Base-by-base conservation (phyloP, 306 rosid species). In the Vachellia pachyceras region DNA sequence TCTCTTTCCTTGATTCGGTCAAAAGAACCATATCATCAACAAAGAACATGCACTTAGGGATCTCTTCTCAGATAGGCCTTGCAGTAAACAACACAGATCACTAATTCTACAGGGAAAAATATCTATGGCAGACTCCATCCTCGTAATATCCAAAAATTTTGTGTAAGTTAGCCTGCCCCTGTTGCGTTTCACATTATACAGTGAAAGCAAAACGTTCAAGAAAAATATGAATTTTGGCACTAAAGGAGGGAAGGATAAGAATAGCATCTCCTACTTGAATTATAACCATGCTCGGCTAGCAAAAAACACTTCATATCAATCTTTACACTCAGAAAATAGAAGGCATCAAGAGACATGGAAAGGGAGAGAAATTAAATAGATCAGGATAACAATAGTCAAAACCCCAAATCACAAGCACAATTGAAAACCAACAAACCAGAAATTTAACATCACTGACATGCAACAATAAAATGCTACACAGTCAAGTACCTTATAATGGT, bases 401-500 rank as follows among this genome's bases (percentile, higher is more conserved):
- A 10, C 18, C 29, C 22, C 78, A 74, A 23, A 75, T 23, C 18
- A 42, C 37, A 69, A 4, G 7, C 20, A 70, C 6, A 57, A 25
- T 10, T 7, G n/a, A 10, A 79, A 44, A 18, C 60, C 60, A 54
- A 10, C 69, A 46, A 61, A 22, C 37, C 22, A 60, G 65, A 14
- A 35, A 44, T 33, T 47, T 5, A 39, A 41, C 18, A 72, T 14
- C 44, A 72, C 63, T 49, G 20, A 15, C 41, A n/a, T n/a, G n/a
- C n/a, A n/a, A n/a, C n/a, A n/a, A n/a, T n/a, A n/a, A n/a, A n/a
- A n/a, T n/a, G n/a, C n/a, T n/a, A n/a, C n/a, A n/a, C n/a, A 74
- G 71, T 70, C 14, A 72, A 66, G 77, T 88, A 94, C 97, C 95
- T 37, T 88, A 82, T 90, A 85, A 86, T 92, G 60, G 85, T 94